Conservation (phyloP, 2,329 filamentous ascomycete genomes). For the Fusarium buxicola region DNA sequence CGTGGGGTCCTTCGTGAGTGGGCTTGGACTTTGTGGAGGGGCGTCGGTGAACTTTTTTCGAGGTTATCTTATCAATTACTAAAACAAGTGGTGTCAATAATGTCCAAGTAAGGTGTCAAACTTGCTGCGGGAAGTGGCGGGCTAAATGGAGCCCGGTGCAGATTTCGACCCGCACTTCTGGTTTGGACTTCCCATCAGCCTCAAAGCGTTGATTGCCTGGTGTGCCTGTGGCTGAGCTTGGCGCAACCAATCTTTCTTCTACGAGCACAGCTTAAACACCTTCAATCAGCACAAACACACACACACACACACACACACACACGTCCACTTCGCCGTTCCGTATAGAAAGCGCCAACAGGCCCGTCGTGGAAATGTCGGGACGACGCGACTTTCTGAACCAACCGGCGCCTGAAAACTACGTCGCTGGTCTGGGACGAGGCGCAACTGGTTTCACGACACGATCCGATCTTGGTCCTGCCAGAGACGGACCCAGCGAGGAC, state of each 20-base stretch:
- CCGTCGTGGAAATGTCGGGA: slow-evolving; percentile 59
- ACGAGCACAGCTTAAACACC: neutral
- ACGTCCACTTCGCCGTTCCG: slow-evolving; percentile 7
- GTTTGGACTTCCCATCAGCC: slow-evolving; percentile 21
- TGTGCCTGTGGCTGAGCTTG: slow-evolving; percentile 22
- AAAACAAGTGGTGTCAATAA: neutral
- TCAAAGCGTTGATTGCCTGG: slow-evolving; percentile 25
- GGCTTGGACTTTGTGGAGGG: slow-evolving; percentile 29
- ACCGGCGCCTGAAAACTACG: slow-evolving; percentile 86
- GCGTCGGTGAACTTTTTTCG: slow-evolving; percentile 43
- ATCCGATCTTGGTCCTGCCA: slow-evolving; percentile 93
- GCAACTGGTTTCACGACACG: slow-evolving; percentile 98
- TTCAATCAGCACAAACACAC: slow-evolving; percentile 2
- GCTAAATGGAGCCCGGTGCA: neutral
- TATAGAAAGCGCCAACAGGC: slow-evolving; percentile 27
- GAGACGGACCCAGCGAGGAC: slow-evolving; percentile 95
- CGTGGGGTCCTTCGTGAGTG: slow-evolving; percentile 5
- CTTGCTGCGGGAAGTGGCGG: slow-evolving; percentile 17
- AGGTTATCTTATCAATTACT: slow-evolving; percentile 30
- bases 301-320: neutral
- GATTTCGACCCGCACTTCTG: slow-evolving; percentile 28
- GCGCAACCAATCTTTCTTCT: slow-evolving; percentile 10
- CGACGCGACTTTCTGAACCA: slow-evolving; percentile 91
- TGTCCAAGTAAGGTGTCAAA: neutral
- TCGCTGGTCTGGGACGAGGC: slow-evolving; percentile 96